Evolutionary conservation across 2,329 filamentous ascomycete species (phyloP).

Genomic region (Colletotrichum sublineola): DNA sequence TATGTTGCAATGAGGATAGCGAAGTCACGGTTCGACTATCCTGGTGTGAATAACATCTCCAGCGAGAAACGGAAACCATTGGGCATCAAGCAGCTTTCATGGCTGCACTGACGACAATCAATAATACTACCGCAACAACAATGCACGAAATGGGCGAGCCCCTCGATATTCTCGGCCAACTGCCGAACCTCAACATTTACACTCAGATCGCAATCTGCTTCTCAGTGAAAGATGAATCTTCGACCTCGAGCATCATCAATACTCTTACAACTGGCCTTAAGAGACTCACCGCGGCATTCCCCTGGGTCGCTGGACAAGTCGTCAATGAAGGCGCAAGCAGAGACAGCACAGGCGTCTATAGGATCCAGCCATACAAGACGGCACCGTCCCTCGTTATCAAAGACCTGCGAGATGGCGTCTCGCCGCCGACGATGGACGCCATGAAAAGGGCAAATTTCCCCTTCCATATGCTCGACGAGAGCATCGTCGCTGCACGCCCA

Average conservation of each 20-base stretch:
- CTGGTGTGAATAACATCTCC: too few relatives aligned
- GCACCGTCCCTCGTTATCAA: conserved; percentile 55
- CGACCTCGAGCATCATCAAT: conserved; percentile 46
- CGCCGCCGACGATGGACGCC: conserved; percentile 53
- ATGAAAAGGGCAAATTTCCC: conserved; percentile 58
- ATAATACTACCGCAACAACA: neutral
- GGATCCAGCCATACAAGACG: conserved; percentile 53
- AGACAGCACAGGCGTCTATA: conserved; percentile 52
- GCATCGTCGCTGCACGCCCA: conserved; percentile 49
- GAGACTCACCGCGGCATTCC: conserved; percentile 56
- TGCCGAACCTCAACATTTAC: conserved; percentile 58
- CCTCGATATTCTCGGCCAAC: conserved; percentile 59
- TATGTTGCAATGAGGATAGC: neutral
- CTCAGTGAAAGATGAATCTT: conserved; percentile 44
- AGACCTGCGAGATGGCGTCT: conserved; percentile 55
- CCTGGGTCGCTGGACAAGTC: conserved; percentile 62
- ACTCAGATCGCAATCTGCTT: conserved; percentile 61
- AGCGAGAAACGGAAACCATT: neutral
- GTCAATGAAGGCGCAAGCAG: conserved; percentile 50
- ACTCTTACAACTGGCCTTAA: conserved; percentile 54
- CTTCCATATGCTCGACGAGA: conserved; percentile 62
- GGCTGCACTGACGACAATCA: neutral
- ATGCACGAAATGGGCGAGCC: conserved; percentile 11
- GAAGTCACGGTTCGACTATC: neutral
- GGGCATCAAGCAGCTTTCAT: neutral